Conservation (phyloP, 2,329 filamentous ascomycete species). For the Purpureocillium lavendulum region DNA sequence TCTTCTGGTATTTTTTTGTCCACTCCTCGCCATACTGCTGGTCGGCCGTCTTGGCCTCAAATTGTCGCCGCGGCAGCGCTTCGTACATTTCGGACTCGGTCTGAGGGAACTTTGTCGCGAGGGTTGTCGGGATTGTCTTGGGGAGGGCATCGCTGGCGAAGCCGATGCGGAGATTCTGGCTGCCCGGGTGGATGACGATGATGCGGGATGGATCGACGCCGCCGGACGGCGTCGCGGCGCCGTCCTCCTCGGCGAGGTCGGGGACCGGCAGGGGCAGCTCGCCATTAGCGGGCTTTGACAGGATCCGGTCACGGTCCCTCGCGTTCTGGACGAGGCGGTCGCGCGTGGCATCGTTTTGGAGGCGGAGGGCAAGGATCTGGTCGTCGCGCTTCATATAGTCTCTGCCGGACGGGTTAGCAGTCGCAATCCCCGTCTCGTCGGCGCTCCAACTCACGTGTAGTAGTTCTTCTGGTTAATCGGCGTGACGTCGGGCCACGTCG, state of each 20-base stretch:
- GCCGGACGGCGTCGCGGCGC: conserved; percentile 45
- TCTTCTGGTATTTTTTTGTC: conserved; percentile 66
- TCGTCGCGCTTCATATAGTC: conserved; percentile 99
- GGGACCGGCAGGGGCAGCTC: conserved; percentile 54
- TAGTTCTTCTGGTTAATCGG: conserved; percentile 99
- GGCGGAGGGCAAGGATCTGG: conserved; percentile 80
- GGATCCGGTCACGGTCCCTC: conserved; percentile 77
- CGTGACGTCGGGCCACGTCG: conserved; percentile 83
- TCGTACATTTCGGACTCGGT: conserved; percentile 80
- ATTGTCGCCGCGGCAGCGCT: conserved; percentile 65
- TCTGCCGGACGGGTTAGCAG: conserved; percentile 34
- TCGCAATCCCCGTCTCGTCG: not conserved
- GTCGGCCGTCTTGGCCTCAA: conserved; percentile 55
- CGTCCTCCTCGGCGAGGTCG: conserved; percentile 51
- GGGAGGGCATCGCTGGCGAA: conserved; percentile 93
- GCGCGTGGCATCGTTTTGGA: conserved; percentile 79
- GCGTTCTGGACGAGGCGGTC: conserved; percentile 78
- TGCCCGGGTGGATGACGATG: conserved; percentile 91
- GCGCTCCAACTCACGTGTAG: conserved; percentile 63
- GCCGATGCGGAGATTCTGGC: conserved; percentile 89
- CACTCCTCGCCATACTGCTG: conserved; percentile 83
- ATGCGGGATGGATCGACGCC: conserved; percentile 75
- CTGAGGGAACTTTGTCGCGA: conserved; percentile 68
- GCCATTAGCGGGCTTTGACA: conserved; percentile 65
- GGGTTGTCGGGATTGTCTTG: conserved; percentile 87